Conservation (phyloP, 108 stramenopile species). For the Skeletonema marinoi region DNA sequence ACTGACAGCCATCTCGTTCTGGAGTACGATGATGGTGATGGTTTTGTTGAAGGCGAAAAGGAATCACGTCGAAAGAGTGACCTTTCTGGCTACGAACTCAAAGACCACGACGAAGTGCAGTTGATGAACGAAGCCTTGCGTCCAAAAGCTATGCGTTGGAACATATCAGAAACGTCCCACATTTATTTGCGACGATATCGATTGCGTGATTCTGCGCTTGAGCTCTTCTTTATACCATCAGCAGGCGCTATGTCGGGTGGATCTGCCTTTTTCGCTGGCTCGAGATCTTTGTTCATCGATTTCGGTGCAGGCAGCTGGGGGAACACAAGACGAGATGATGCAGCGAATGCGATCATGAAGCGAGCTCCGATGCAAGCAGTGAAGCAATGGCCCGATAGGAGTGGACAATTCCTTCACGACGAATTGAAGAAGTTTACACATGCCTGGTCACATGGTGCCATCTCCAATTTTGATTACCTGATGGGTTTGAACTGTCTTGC, state of each 20-base stretch:
- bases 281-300: conserved; percentile 89
- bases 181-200: conserved; percentile 93
- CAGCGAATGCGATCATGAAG: conserved; percentile 86
- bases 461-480: conserved; percentile 98
- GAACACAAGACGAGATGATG: conserved; percentile 77
- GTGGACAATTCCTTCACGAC: conserved; percentile 83
- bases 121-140: conserved; percentile 62
- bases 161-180: conserved; percentile 86
- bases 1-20: conserved; percentile 86
- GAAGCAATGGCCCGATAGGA: conserved; percentile 90
- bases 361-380: conserved; percentile 82
- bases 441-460: conserved; percentile 88
- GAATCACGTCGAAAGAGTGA: conserved; percentile 62
- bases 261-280: conserved; percentile 68
- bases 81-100: conserved; percentile 29
- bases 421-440: conserved; percentile 81
- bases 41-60: conserved; percentile 77
- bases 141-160: conserved; percentile 91
- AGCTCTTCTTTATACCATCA: conserved; percentile 94
- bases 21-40: conserved; percentile 84
- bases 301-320: conserved; percentile 90
- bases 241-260: conserved; percentile 82
- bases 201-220: conserved; percentile 91
- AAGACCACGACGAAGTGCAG: conserved; percentile 56
- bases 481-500: conserved; percentile 94